Evolutionary conservation across 768 basidiomycete genomes (phyloP).

Genomic region (Lenzites betulinus): DNA sequence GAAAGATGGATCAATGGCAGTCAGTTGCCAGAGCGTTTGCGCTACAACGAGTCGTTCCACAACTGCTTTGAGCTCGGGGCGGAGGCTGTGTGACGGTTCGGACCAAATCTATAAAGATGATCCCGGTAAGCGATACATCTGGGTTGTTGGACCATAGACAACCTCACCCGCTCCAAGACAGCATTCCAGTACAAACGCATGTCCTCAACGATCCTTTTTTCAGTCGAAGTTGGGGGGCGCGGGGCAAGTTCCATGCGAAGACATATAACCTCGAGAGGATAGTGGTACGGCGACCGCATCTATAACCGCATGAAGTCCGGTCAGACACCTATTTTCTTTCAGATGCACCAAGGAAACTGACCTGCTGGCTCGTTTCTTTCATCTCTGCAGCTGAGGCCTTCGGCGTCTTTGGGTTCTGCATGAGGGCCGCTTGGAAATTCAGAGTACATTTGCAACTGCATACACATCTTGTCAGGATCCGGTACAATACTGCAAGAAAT

Average conservation of each 20-base stretch:
- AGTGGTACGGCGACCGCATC: neutral
- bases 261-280: neutral
- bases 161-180: neutral
- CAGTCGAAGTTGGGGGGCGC: neutral
- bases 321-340: neutral
- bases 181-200: neutral
- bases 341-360: neutral
- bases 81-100: neutral
- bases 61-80: neutral
- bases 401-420: neutral
- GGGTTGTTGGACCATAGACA: too few relatives aligned
- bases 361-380: neutral
- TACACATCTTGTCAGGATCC: neutral
- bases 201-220: neutral
- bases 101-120: constrained; percentile 12
- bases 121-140: too few relatives aligned
- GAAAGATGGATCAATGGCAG: constrained; percentile 4
- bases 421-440: neutral
- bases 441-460: neutral
- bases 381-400: neutral
- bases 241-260: neutral
- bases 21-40: neutral
- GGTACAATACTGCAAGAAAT: neutral
- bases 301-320: neutral
- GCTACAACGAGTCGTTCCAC: neutral